Evolutionary conservation across 805 yeast species (phyloP), one percentile per base, ranked within the genome.

Genomic region (Candida railenensis): DNA sequence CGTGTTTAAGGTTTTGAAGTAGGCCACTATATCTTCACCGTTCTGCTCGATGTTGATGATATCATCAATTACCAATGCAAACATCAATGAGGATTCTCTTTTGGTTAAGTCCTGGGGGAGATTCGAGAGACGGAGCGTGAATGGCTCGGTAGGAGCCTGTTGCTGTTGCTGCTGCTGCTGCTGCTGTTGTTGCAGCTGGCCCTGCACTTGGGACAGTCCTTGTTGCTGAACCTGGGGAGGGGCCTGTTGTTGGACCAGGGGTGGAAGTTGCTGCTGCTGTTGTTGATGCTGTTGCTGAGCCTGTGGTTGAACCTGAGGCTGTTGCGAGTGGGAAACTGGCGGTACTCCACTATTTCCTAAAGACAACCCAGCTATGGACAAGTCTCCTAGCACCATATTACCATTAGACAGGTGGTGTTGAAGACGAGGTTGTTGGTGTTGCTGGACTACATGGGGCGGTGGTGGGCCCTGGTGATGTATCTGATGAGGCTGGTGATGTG

Each of bases 11-110:
- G 57, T 67, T 45, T 62, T 64, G 60, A 73, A 73, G 45, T 53
- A 59, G 22, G 72, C 77, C 42, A 56, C 58, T 42, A 71, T 57
- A 48, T 74, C 76, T 21, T 66, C 57, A n/a, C 18, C 19, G 19
- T 36, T 36, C 34, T 81, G 53, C 45, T 80, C 85, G 36, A 81
- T 66, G 47, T 66, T 73, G 32, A 75, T 52, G 40, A 83, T 57
- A 49, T 72, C 84, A 53, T 84, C 89, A 50, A 73, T 66, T n/a
- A 88, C 87, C 45, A 87, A 66, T 4, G 92, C 77, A 59, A 87
- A 87, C 5, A 87, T 74, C 14, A 84, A 71, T 42, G 77, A 71
- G 2, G 87, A 83, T 61, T 87, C 95, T 61, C 94, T 76, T 32
- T 74, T 53, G 2, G 87, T 63, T 22, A 86, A 68, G 63, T 87